Evolutionary conservation across 768 basidiomycete genomes (phyloP), one percentile per base, ranked within the genome.

Genomic region (Lyophyllum semitale): DNA sequence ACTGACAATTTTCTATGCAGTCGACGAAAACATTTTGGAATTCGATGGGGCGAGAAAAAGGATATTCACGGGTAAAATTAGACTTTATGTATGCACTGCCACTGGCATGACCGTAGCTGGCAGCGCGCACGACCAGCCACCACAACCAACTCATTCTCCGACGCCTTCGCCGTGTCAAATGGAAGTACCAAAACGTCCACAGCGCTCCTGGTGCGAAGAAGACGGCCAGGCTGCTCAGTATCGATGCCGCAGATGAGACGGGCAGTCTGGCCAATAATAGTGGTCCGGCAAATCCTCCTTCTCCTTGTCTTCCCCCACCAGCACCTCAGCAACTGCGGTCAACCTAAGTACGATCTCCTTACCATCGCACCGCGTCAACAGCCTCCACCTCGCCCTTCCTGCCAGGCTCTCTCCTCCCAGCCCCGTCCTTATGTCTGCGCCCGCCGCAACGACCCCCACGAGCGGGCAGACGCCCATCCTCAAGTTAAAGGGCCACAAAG

Each of bases 181-280:
- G 90, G 88, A 86, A 83, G 68, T 82, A 90, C 70, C 88, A 84
- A 73, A 78, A 84, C 59, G 76, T 76, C 2, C 71, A 75, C 33
- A 59, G 59, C 8, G 57, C 67, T 1, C 66, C 77, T 2, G 67
- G 70, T 13, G 57, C 72, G 18, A 73, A 78, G 64, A 60, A 63
- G 38, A 76, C 73, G 26, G 69, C 63, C 27, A 77, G 82, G 3
- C 61, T 84, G 30, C 63, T 80, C 44, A 65, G 64, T 9, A 60
- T 68, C n/a, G 58, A 66, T 29, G 60, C 60, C 18, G 54, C 46
- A n/a, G 59, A 49, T 8, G 52, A 44, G n/a, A 48, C 56, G 13
- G 48, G 17, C 20, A 55, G 54, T 26, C 30, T 54, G 38, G 59
- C 42, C 5, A 62, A 60, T 45, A 42, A 30, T 23, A 53, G 47